Conservation (phyloP, 495 filamentous ascomycete species). For the Parmelia sp. region DNA sequence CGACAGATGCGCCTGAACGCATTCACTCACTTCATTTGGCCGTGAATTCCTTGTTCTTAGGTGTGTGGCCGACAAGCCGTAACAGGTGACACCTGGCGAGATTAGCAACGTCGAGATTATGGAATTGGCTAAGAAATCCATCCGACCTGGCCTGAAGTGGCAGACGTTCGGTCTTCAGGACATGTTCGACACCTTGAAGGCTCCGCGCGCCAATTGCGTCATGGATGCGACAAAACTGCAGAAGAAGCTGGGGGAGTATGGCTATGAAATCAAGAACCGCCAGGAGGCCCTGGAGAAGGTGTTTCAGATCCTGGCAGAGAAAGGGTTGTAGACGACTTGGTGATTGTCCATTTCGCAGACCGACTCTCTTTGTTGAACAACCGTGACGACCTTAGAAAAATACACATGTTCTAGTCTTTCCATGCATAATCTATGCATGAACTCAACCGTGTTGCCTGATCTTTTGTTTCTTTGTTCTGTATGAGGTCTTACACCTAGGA, state of each 20-base stretch:
- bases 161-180: neutral
- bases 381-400: constrained; percentile 1
- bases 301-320: neutral
- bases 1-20: neutral
- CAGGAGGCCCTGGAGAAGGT: neutral
- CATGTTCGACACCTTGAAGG: neutral
- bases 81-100: neutral
- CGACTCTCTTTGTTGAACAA: neutral
- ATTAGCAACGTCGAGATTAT: constrained; percentile 1
- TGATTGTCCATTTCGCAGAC: neutral
- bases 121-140: neutral
- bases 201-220: constrained; percentile 1
- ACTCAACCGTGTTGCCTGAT: too few relatives aligned
- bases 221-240: neutral
- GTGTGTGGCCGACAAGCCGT: neutral
- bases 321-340: constrained; percentile 1
- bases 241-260: constrained; percentile 2
- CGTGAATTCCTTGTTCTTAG: neutral
- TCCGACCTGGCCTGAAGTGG: constrained; percentile 1
- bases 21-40: constrained; percentile 2
- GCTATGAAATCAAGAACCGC: neutral
- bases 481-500: too few relatives aligned
- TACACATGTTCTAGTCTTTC: too few relatives aligned
- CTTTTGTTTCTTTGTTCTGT: too few relatives aligned
- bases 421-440: too few relatives aligned